Conservation (phyloP, 495 filamentous ascomycete species). For the Daldinia loculata region DNA sequence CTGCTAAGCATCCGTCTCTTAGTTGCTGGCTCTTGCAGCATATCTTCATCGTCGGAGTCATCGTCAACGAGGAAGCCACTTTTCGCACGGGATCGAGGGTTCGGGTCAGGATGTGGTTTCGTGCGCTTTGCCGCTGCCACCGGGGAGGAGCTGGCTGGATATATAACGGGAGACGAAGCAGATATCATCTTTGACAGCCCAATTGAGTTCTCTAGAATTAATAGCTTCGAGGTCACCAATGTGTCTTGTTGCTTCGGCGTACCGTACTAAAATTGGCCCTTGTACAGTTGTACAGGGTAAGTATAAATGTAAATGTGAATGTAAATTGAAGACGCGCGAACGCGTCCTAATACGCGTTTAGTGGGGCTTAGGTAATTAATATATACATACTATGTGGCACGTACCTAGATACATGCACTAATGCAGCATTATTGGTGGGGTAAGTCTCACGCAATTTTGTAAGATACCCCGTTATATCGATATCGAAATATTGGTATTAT, state of each 20-base stretch:
- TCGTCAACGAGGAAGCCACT: conserved; percentile 57
- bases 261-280: conserved; percentile 3
- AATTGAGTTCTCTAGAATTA: conserved; percentile 16
- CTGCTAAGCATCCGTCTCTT: conserved; percentile 44
- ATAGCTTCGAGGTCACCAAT: conserved; percentile 12
- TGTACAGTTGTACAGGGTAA: conserved; percentile 4
- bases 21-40: conserved; percentile 33
- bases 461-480: not conserved
- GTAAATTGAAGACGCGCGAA: conserved; percentile 31
- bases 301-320: not conserved
- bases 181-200: conserved; percentile 63
- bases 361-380: conserved; percentile 13
- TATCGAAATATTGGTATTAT: not conserved
- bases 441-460: not conserved
- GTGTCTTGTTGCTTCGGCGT: not conserved
- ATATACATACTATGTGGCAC: no score
- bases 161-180: conserved; percentile 68
- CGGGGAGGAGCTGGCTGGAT: conserved; percentile 64
- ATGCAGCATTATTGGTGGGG: not conserved
- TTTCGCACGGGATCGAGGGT: conserved; percentile 49
- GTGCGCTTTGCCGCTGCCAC: conserved; percentile 57
- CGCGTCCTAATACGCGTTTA: conserved; percentile 30
- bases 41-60: conserved; percentile 44
- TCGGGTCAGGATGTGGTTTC: conserved; percentile 48
- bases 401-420: no score